A percentile compares a stretch with the other conserved stretches of the same genome.
Conservation (phyloP, 352 stramenopile genomes). For the Pythium rishiriense region DNA sequence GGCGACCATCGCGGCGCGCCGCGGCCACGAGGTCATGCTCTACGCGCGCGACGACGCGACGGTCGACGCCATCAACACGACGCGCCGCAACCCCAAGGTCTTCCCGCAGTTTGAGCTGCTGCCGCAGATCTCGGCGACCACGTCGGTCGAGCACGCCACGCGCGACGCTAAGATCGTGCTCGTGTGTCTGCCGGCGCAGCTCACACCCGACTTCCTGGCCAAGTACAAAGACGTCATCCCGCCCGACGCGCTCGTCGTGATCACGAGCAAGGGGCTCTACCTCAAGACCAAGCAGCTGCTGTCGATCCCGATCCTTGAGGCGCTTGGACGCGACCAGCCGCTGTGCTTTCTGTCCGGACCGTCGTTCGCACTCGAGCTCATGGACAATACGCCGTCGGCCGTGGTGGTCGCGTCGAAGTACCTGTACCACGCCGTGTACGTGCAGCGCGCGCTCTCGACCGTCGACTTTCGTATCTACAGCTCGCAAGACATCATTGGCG, state of each 20-base stretch:
- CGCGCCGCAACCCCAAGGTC: conserved; percentile 90
- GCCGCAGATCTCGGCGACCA: conserved; percentile 84
- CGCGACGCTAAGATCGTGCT: conserved; percentile 92
- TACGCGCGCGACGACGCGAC: conserved; percentile 85
- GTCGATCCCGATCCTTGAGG: conserved; percentile 92
- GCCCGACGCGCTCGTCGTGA: conserved; percentile 88
- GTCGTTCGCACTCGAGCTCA: conserved; percentile 97
- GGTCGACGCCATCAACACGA: conserved; percentile 91
- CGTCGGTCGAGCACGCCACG: conserved; percentile 85
- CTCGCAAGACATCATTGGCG: conserved; percentile 93
- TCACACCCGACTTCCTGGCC: conserved; percentile 90
- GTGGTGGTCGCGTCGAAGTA: conserved; percentile 96
- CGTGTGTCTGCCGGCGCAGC: conserved; percentile 96
- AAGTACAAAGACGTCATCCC: conserved; percentile 89
- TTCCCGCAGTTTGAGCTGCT: conserved; percentile 90
- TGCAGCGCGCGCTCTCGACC: conserved; percentile 84
- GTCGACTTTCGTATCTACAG: conserved; percentile 94
- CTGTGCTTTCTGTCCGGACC: conserved; percentile 95
- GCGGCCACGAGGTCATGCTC: conserved; percentile 91
- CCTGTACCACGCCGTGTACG: conserved; percentile 82
- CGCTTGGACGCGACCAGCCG: conserved; percentile 90
- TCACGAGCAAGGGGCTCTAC: conserved; percentile 96
- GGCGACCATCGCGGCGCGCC: conserved; percentile 87
- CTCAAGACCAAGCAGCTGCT: conserved; percentile 95
- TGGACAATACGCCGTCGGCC: conserved; percentile 93